Conservation (phyloP, 805 yeast genomes). For the Barnettozyma sucrosica region DNA sequence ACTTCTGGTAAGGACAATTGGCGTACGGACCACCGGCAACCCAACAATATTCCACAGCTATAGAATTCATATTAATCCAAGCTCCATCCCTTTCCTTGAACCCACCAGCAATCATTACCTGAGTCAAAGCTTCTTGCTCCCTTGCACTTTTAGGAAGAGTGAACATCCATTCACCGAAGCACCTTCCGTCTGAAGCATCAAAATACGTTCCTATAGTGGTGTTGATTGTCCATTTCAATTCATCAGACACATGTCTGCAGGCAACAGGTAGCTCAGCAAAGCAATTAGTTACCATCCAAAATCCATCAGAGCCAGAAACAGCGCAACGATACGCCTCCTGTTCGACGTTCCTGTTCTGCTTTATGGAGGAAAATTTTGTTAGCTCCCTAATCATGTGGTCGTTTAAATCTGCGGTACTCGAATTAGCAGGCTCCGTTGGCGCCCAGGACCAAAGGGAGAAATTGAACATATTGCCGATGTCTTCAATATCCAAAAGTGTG, state of each 20-base stretch:
- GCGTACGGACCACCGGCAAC: slow-evolving; percentile 77
- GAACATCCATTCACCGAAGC: slow-evolving; percentile 33
- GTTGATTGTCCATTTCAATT: slow-evolving; percentile 41
- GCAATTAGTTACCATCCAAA: slow-evolving; percentile 66
- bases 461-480: slow-evolving; percentile 29
- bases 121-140: slow-evolving; percentile 32
- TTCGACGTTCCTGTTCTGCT: background rate
- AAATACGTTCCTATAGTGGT: slow-evolving; percentile 37
- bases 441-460: slow-evolving; percentile 73
- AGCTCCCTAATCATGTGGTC: background rate
- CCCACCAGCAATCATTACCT: slow-evolving; percentile 18
- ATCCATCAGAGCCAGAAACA: slow-evolving; percentile 33
- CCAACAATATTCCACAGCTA: slow-evolving; percentile 74
- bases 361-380: background rate
- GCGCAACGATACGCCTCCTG: slow-evolving; percentile 44
- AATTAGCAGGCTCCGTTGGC: slow-evolving; percentile 40
- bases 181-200: slow-evolving; percentile 21
- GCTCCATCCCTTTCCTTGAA: slow-evolving; percentile 30
- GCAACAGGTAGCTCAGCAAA: slow-evolving; percentile 43
- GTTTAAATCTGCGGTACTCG: background rate
- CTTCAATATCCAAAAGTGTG: slow-evolving; percentile 22
- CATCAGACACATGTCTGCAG: slow-evolving; percentile 42
- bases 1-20: slow-evolving; percentile 67
- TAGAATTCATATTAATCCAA: slow-evolving; percentile 82
- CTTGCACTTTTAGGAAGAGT: slow-evolving; percentile 46